Conservation (phyloP, 2,329 filamentous ascomycete species). For the Colletotrichum ledebouriae region DNA sequence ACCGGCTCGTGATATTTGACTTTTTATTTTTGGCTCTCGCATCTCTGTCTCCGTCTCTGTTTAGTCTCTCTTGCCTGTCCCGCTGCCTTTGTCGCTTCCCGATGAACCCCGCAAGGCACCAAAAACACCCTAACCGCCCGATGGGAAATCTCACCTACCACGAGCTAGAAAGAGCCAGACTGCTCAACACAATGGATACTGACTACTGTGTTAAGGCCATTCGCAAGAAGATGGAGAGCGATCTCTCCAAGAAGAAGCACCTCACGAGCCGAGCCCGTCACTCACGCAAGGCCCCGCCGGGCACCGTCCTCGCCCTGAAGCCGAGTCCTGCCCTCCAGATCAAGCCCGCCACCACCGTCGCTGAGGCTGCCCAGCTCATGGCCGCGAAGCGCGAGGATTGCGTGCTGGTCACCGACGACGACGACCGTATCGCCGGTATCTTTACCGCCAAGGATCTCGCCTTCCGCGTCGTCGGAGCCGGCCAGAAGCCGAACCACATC, state of each 20-base stretch:
- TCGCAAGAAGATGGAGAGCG: conserved; percentile 94
- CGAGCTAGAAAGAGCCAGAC: conserved; percentile 41
- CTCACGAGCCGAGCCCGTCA: conserved; percentile 82
- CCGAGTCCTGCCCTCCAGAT: conserved; percentile 97
- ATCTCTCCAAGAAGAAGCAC: conserved; percentile 97
- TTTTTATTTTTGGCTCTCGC: neutral
- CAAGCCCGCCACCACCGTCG: conserved; percentile 92
- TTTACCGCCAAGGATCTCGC: conserved; percentile 99
- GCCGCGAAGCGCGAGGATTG: conserved; percentile 98
- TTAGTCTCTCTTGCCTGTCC: neutral
- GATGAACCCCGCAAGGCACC: neutral
- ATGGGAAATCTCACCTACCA: conserved; percentile 42
- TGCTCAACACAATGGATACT: conserved; percentile 48
- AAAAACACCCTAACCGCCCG: conserved; percentile 1
- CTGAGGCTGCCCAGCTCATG: conserved; percentile 98
- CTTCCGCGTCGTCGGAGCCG: conserved; percentile 93
- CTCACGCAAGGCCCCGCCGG: conserved; percentile 93
- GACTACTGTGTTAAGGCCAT: conserved; percentile 78
- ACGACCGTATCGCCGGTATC: conserved; percentile 97
- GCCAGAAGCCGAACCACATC: conserved; percentile 88
- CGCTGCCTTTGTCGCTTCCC: neutral
- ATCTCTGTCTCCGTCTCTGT: neutral
- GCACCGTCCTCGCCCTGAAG: conserved; percentile 94
- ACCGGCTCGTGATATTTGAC: neutral
- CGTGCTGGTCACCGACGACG: conserved; percentile 96